Percentiles rank a stretch among this genome's conserved stretches.
phyloP scores from a whole-genome alignment of 139 green algal genomes.

The Closterium sp. region DNA sequence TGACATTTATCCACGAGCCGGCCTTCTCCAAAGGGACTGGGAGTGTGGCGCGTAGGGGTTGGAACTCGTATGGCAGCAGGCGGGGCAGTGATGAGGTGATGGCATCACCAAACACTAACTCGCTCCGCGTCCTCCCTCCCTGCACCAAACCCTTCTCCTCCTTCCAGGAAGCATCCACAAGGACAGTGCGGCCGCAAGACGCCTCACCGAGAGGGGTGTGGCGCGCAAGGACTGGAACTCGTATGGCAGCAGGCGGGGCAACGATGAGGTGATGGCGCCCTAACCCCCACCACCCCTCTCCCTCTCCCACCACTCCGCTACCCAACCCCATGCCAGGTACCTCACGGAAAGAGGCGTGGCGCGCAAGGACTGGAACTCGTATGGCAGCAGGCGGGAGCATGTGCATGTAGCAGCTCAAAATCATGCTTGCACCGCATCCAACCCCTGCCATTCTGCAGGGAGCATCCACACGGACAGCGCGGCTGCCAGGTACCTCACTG shows the following conservation, averaged over 20 bases:
- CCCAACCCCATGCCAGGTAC: background rate
- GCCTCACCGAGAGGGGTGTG: conserved; percentile 32
- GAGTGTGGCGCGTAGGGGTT: no score
- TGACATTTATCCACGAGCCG: no score
- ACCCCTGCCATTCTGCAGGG: background rate
- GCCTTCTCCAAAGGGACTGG: no score
- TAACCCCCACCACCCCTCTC: background rate
- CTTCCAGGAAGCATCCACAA: conserved; percentile 43
- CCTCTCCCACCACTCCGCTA: background rate
- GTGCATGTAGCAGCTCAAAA: no score
- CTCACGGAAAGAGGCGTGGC: conserved; percentile 24
- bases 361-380: conserved; percentile 51
- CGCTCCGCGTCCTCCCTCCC: no score
- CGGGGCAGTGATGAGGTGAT: conserved; percentile 57
- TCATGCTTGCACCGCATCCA: no score
- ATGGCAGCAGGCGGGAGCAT: conserved; percentile 49
- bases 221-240: conserved; percentile 55
- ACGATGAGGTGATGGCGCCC: conserved; percentile 55
- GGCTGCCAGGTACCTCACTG: background rate
- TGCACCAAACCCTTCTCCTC: background rate
- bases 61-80: conserved; percentile 53
- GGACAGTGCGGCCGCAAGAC: conserved; percentile 47
- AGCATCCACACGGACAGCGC: conserved; percentile 51
- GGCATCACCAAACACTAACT: background rate
- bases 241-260: conserved; percentile 54